Evolutionary conservation across 805 yeast species (phyloP).

Genomic region (Wickerhamomyces kurtzmanii): DNA sequence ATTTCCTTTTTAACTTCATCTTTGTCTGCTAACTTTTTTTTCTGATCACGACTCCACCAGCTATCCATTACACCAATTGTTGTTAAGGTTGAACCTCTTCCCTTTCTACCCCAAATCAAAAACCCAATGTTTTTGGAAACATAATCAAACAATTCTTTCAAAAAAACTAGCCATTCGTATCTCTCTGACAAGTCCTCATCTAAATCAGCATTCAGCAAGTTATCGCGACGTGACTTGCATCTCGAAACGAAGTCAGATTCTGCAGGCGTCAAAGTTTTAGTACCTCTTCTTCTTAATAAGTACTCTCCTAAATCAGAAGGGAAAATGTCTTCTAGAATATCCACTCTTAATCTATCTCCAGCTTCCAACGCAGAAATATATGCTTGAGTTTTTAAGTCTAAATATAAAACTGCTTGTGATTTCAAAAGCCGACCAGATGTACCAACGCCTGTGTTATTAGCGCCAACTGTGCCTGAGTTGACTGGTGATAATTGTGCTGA

Average conservation of each 20-base stretch:
- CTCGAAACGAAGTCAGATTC: slow-evolving; percentile 73
- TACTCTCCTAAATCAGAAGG: slow-evolving; percentile 47
- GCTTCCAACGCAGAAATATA: slow-evolving; percentile 79
- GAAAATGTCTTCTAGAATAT: slow-evolving; percentile 65
- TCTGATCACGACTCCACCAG: too few species aligned
- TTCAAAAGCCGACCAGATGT: slow-evolving; percentile 52
- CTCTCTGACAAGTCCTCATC: slow-evolving; percentile 51
- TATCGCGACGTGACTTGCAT: slow-evolving; percentile 62
- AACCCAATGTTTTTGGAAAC: slow-evolving; percentile 66
- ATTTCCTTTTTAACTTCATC: too few species aligned
- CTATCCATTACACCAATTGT: slow-evolving; percentile 2
- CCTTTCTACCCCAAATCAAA: slow-evolving; percentile 59
- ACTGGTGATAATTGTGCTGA: neutral
- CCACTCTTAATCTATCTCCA: slow-evolving; percentile 49
- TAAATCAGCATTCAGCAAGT: slow-evolving; percentile 35
- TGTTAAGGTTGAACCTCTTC: slow-evolving; percentile 15
- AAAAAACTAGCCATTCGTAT: slow-evolving; percentile 80
- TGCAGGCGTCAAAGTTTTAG: slow-evolving; percentile 46
- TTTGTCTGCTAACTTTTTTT: too few species aligned
- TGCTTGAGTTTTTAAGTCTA: slow-evolving; percentile 93
- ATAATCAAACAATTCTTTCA: slow-evolving; percentile 71
- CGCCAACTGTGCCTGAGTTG: slow-evolving; percentile 7
- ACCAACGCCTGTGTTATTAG: slow-evolving; percentile 27
- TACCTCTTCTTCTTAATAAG: slow-evolving; percentile 25
- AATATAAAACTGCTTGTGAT: slow-evolving; percentile 67